Evolutionary conservation across 257 asterid genomes (phyloP), one percentile per base, ranked within the genome.

Genomic region (Gentiana straminea): DNA sequence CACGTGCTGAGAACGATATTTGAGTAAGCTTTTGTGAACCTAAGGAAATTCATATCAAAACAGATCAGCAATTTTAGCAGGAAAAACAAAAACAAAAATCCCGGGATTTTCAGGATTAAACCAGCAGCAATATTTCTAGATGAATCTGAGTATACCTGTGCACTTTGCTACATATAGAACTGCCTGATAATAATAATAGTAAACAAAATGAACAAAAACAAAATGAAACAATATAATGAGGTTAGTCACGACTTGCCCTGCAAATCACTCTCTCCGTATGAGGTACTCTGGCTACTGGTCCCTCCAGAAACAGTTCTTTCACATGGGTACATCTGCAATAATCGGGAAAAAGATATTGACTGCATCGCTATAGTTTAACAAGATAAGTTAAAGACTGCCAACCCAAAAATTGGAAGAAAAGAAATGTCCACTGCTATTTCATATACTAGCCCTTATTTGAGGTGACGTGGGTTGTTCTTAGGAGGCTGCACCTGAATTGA

Each of bases 241-340:
- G 46, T 41, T 2, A 41, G 9, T 2, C 46, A 41, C 4, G 46
- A 41, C 52, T 11, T 61, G 58, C 64, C 57, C 33, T 51, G 59
- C 12, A 33, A 60, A 35, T 57, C 47, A 57, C 67, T 57, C 37
- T 45, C 55, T 57, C 57, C 60, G 46, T 47, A 57, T 50, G 61
- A 65, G 41, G 51, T 55, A 55, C 60, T 57, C 13, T 57, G 53
- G 55, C 68, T 64, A 61, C 46, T 56, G 52, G 57, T 57, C 67
- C 61, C 78, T 38, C 74, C 77, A 51, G 63, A 64, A 35, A 64
- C 67, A 49, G 58, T 60, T 64, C 68, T 65, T 67, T 61, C 79
- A 62, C 69, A 75, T 9, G 75, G 52, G 56, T 35, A 33, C 41
- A 52, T 86, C 94, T 88, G 84, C 59, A 60, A 63, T 45, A 73